Evolutionary conservation across 1,139 yeast genomes (phyloP).

Genomic region (Nakaseomyces nivariensis): DNA sequence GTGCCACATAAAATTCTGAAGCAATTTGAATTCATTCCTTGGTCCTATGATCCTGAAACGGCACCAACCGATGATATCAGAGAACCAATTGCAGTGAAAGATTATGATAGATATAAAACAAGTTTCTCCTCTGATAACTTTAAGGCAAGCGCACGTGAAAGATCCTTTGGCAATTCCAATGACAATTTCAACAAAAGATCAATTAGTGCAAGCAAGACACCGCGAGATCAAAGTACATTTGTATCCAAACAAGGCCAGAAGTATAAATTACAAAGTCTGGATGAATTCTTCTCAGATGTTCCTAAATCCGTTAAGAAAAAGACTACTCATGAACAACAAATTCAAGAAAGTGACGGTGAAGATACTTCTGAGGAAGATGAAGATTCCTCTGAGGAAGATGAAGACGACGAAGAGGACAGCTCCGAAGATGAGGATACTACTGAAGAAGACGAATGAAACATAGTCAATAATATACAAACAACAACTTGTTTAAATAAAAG

Average conservation of each 20-base stretch:
- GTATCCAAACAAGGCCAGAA: slow-evolving; percentile 24
- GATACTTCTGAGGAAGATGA: slow-evolving; percentile 4
- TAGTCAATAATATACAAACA: too few relatives aligned
- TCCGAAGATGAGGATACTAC: slow-evolving; percentile 11
- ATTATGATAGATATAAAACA: slow-evolving; percentile 21
- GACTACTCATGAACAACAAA: background rate
- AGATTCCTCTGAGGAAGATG: slow-evolving; percentile 1
- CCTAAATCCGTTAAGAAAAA: slow-evolving; percentile 25
- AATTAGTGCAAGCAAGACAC: background rate
- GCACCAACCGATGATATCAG: slow-evolving; percentile 7
- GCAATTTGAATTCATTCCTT: background rate
- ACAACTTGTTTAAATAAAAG: too few relatives aligned
- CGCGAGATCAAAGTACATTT: slow-evolving; percentile 1
- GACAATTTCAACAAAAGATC: background rate
- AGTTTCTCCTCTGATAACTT: slow-evolving; percentile 26
- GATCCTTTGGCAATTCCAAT: background rate
- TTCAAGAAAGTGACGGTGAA: slow-evolving; percentile 8
- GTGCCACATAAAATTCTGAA: background rate
- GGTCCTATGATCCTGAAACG: background rate
- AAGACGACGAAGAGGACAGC: background rate
- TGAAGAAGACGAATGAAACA: slow-evolving; percentile 11
- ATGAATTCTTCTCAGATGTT: slow-evolving; percentile 70
- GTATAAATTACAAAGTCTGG: slow-evolving; percentile 64
- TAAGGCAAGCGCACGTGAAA: slow-evolving; percentile 3
- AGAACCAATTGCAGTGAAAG: slow-evolving; percentile 22